Percentiles rank a stretch among this genome's conserved stretches.
Conservation (phyloP, 1,284 basidiomycete species). For the Marasmius tenuissimus region DNA sequence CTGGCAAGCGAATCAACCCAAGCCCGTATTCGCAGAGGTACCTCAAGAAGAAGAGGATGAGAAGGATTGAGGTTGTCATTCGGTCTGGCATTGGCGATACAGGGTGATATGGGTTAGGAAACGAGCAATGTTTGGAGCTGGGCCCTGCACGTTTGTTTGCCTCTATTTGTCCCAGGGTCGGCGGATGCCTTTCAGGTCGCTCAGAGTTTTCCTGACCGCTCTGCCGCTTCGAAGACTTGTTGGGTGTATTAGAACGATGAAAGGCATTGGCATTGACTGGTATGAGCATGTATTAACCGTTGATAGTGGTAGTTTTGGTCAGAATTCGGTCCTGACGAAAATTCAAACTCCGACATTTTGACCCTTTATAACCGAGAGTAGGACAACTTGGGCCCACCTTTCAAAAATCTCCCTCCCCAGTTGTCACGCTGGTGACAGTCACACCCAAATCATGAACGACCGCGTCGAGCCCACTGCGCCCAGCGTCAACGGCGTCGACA, state of each 20-base stretch:
- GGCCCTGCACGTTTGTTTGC: not conserved
- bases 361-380: not conserved
- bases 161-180: not conserved
- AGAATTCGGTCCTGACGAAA: not conserved
- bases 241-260: not conserved
- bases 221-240: not conserved
- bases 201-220: not conserved
- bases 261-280: not conserved
- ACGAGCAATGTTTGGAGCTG: constrained; percentile 23
- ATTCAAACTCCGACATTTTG: not conserved
- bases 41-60: constrained; percentile 56
- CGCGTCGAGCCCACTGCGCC: constrained; percentile 32
- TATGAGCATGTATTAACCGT: not conserved
- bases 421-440: constrained; percentile 7
- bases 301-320: not conserved
- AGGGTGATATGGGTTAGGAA: constrained; percentile 16
- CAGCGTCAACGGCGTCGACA: constrained; percentile 34
- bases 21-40: constrained; percentile 71
- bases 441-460: constrained; percentile 54
- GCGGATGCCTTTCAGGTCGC: not conserved
- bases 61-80: constrained; percentile 20
- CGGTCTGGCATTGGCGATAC: constrained; percentile 11
- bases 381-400: not conserved
- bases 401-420: not conserved
- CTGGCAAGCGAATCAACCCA: constrained; percentile 79